Evolutionary conservation across 345 rosid species (phyloP), one percentile per base, ranked within the genome.

Genomic region (Euphorbia lathyris): DNA sequence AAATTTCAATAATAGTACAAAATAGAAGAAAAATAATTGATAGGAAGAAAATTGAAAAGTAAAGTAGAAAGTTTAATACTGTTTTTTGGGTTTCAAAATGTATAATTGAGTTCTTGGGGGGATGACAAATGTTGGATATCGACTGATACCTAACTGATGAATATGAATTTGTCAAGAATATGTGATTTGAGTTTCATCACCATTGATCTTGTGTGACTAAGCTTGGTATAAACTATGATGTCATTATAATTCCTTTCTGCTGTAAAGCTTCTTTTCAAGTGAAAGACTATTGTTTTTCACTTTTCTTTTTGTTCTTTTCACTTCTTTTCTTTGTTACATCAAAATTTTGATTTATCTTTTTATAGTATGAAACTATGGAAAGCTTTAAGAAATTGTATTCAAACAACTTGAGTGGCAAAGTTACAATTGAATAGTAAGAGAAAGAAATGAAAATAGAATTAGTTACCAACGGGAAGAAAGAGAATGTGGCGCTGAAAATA

Each of bases 81-180:
- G 12, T 7, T 45, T 45, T 45, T 45, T 45, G 51, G 16, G 2
- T 45, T 12, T 13, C 11, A 12, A 45, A 45, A 45, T 12, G 38
- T 7, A n/a, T n/a, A 34, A 34, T 13, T 45, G 11, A 45, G 65
- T 3, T 34, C 26, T 61, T 32, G 26, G 40, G 5, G n/a, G 64
- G 25, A 11, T 60, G 64, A 60, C 43, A 16, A 32, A 1, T 74
- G 61, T 62, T 74, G 57, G 73, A 74, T 45, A 47, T 57, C 9
- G 69, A 68, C 69, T 47, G 27, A 74, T 68, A 68, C 63, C 77
- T 4, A 64, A 64, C 55, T 22, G 63, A 22, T 29, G 42, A 47
- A 29, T n/a, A 70, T 64, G 53, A 13, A 22, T 61, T 19, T 34
- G 34, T 20, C 9, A 42, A 36, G 29, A 56, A 68, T 11, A 25